Evolutionary conservation across 2,329 filamentous ascomycete species (phyloP), one percentile per base, ranked within the genome.

Genomic region (Aspergillus texensis): DNA sequence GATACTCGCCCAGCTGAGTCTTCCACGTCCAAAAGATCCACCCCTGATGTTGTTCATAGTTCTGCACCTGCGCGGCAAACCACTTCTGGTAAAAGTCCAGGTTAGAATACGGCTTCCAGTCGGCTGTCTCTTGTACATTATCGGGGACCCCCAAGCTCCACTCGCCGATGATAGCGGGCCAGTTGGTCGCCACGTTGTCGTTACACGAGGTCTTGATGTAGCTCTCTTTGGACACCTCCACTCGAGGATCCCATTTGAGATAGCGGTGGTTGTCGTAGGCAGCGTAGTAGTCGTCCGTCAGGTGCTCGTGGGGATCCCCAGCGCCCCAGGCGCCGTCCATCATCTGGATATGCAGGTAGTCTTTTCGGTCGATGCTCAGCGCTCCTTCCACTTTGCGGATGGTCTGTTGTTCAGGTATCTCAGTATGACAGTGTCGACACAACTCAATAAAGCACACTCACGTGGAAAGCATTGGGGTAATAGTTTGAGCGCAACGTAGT

Each of bases 11-110:
- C 67, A 81, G 19, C 72, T 85, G 71, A 4, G 74, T 71, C 74
- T 88, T 89, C 86, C 86, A 89, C 0, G 81, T 81, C 86, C 87
- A 89, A 69, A 87, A 89, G 24, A 75, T 60, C 85, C 85, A 88
- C 0, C 86, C 85, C 9, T 78, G 77, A 19, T 79, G 75, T 61
- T 79, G 80, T 75, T 89, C 86, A 68, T 87, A 89, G 0, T 82
- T 75, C 52, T 81, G 77, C 0, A 83, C 80, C 73, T 88, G 86
- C 0, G 86, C 86, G 0, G 83, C 82, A 74, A 85, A 89, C 80
- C 83, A 89, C 52, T 80, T 74, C 54, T 68, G 75, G 72, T 89
- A 89, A 73, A 87, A 89, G 39, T 80, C 78, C 19, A 70, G 74
- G 61, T 85, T 79, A 39, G 71, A 68, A 59, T 69, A 71, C 11